These are phyloP conservation scores for Aspergillus spinulosporus DNA, from an alignment of 2,329 filamentous ascomycete genomes.

Conservation along the genomic window DNA sequence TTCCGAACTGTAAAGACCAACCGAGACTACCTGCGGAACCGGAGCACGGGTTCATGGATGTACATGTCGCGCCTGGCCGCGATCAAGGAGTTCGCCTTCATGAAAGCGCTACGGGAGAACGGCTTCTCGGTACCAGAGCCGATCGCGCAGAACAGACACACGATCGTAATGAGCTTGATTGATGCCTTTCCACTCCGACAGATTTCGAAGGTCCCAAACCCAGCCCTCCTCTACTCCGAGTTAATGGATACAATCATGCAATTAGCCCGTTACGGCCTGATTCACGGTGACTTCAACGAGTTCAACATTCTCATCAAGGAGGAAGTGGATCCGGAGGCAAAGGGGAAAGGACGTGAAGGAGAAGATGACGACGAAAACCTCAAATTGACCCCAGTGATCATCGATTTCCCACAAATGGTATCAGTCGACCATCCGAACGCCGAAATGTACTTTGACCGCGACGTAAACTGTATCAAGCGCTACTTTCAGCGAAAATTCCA, in stretches of 20 bases:
- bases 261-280: conserved; percentile 81
- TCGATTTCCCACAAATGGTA: conserved; percentile 98
- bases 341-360: conserved; percentile 38
- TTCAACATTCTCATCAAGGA: conserved; percentile 98
- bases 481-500: conserved; percentile 90
- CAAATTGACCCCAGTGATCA: conserved; percentile 74
- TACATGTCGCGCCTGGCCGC: conserved; percentile 92
- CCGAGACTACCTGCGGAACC: conserved; percentile 87
- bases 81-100: conserved; percentile 91
- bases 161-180: conserved; percentile 91
- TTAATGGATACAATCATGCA: conserved; percentile 82
- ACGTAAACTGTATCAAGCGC: conserved; percentile 91
- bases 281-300: conserved; percentile 98
- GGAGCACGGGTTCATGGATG: conserved; percentile 87
- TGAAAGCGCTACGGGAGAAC: conserved; percentile 79
- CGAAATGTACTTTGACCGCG: conserved; percentile 95
- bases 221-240: conserved; percentile 84
- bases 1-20: conserved; percentile 96
- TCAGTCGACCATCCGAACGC: conserved; percentile 93
- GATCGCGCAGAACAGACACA: conserved; percentile 86
- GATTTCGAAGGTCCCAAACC: conserved; percentile 78
- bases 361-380: conserved; percentile 43
- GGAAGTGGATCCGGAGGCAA: conserved; percentile 43
- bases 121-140: conserved; percentile 89
- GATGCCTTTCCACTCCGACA: conserved; percentile 91